Evolutionary conservation across 139 green algal genomes (phyloP), one percentile per base, ranked within the genome.

Genomic region (Prasinococcaceae sp.): DNA sequence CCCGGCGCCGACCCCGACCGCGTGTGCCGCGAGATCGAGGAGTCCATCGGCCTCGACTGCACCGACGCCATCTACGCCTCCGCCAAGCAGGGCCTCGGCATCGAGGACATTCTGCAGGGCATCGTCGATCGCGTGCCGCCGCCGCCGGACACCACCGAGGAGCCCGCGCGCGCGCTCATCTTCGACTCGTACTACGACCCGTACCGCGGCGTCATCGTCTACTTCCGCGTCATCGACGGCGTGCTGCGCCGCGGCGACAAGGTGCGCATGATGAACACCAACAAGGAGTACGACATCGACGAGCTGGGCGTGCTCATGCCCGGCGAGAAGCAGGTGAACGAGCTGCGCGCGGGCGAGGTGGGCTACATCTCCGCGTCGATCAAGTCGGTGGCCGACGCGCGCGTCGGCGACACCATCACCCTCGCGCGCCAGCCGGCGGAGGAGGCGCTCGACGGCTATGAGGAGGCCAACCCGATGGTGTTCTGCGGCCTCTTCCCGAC

Each of bases 111-210:
- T 16, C 67, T 98, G 40, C 85, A 93, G 59, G 72, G 75, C 3
- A 80, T 98, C 17, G 88, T 95, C 45, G 16, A 73, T 28, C 61
- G 73, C 3, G 67, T 96, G 4, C 90, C 90, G 6, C 36, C 68
- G 3, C 67, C 89, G 17, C 79, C 25, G 0, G 80, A 90, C 61
- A 86, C 60, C 10, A 35, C 27, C n/a, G 56, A 61, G 35, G 36
- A 86, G 39, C 76, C 64, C 4, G 63, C 93, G 47, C 68, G 88
- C 10, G 84, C 85, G 10, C 75, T 98, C 26, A 93, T 98, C 53
- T 98, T 95, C 55, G 90, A 98, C 76, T 81, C 56, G n/a, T 94
- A 94, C 66, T 98, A 97, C 39, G 90, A 98, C 65, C 23, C 76
- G 2, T 98, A 96, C 75, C 63, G 60, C 20, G 79, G 80, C 24